A percentile compares a stretch with the other conserved stretches of the same genome.
phyloP scores from a whole-genome alignment of 805 yeast genomes.

The Candida succiphila region DNA sequence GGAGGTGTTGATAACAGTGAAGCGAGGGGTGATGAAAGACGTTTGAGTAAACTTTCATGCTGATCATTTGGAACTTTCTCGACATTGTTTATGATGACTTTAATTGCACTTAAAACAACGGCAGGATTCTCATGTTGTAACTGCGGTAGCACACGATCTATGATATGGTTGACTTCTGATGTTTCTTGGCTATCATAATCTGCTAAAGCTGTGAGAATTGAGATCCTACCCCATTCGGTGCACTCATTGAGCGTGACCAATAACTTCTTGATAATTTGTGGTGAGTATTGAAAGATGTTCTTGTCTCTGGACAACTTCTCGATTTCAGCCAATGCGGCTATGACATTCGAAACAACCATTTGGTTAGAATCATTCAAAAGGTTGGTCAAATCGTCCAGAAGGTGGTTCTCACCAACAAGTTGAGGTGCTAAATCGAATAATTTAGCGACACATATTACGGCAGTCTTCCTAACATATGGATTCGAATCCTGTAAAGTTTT shows the following conservation, averaged over 20 bases:
- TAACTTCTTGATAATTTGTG: slow-evolving; percentile 45
- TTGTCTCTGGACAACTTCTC: slow-evolving; percentile 19
- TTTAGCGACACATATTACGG: slow-evolving; percentile 95
- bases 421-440: slow-evolving; percentile 76
- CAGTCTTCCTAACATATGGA: slow-evolving; percentile 96
- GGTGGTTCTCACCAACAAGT: slow-evolving; percentile 81
- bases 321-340: slow-evolving; percentile 78
- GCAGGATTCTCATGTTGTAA: slow-evolving; percentile 96
- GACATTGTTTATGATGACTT: slow-evolving; percentile 65
- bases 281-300: slow-evolving; percentile 27
- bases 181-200: slow-evolving; percentile 50
- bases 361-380: slow-evolving; percentile 84
- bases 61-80: slow-evolving; percentile 30
- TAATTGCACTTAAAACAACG: slow-evolving; percentile 79
- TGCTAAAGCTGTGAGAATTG: slow-evolving; percentile 73
- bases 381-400: slow-evolving; percentile 54
- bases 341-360: slow-evolving; percentile 94
- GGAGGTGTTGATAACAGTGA: slow-evolving; percentile 83
- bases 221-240: slow-evolving; percentile 97
- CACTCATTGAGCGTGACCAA: slow-evolving; percentile 88
- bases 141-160: slow-evolving; percentile 89
- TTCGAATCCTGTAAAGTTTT: slow-evolving; percentile 84
- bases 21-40: slow-evolving; percentile 77
- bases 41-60: slow-evolving; percentile 43
- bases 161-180: slow-evolving; percentile 71